Evolutionary conservation across 208 protist genomes (phyloP).

Genomic region (Trypanosoma scelopori): DNA sequence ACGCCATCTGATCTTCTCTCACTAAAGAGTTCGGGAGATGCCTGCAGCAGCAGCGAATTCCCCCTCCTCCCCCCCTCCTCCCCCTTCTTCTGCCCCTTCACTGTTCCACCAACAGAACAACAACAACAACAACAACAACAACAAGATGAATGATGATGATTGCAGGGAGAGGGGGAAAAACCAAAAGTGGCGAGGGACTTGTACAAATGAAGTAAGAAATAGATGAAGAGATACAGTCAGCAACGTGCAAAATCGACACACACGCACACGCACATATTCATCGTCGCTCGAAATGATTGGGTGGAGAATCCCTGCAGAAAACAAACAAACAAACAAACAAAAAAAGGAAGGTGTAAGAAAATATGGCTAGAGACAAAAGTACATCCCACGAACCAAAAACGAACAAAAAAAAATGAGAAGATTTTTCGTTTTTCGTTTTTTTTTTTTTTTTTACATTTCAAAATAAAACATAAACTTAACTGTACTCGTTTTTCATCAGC

Average conservation of each 20-base stretch:
- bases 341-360: conserved; percentile 12
- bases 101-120: conserved; percentile 4
- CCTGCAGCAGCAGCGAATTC: conserved; percentile 39
- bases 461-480: conserved; percentile 5
- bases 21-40: conserved; percentile 51
- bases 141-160: too few species aligned
- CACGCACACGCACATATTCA: too few species aligned
- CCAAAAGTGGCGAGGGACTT: too few species aligned
- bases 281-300: too few species aligned
- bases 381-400: conserved; percentile 14
- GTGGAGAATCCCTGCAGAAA: too few species aligned
- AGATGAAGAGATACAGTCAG: too few species aligned
- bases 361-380: conserved; percentile 13
- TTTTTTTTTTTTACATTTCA: too few species aligned
- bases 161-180: too few species aligned
- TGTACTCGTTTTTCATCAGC: conserved; percentile 66
- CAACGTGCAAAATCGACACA: too few species aligned
- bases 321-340: conserved; percentile 6
- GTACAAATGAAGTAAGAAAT: too few species aligned
- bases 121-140: conserved; percentile 4
- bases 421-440: conserved; percentile 19
- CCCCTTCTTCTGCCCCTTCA: background rate
- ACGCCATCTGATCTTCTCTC: conserved; percentile 65
- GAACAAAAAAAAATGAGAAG: conserved; percentile 19
- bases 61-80: too few species aligned